Conservation (phyloP, 495 filamentous ascomycete species). For the Podospora comata region DNA sequence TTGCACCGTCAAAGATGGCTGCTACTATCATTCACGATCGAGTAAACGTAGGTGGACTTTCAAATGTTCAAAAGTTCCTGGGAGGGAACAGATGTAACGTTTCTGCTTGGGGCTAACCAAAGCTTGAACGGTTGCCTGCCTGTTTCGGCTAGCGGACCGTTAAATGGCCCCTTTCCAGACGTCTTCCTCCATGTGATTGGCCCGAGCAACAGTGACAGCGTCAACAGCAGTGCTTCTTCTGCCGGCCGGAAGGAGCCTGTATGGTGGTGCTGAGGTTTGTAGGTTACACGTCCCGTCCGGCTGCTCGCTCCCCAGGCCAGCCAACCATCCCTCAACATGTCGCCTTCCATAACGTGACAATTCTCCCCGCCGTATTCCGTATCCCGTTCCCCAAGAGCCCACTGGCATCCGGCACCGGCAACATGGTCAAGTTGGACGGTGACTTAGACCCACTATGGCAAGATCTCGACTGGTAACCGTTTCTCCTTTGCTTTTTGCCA, state of each 20-base stretch:
- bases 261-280: neutral
- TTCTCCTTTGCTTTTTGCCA: neutral
- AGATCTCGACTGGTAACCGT: constrained; percentile 56
- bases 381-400: constrained; percentile 5
- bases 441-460: constrained; percentile 68
- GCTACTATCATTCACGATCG: neutral
- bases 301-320: neutral
- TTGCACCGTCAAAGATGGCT: neutral
- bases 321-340: constrained; percentile 18
- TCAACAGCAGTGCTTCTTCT: neutral
- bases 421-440: constrained; percentile 45
- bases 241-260: neutral
- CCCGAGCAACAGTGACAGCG: neutral
- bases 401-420: neutral
- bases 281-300: neutral
- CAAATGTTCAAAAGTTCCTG: constrained; percentile 6
- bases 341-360: constrained; percentile 28
- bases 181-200: neutral
- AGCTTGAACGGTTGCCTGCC: constrained; percentile 17
- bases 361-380: constrained; percentile 8
- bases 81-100: constrained; percentile 28
- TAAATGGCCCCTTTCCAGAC: neutral
- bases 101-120: constrained; percentile 19
- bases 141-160: constrained; percentile 8
- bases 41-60: neutral